A percentile compares a stretch with the other conserved stretches of the same genome.
These are phyloP conservation scores for Pythium folliculosum DNA, from an alignment of 352 stramenopile genomes.

Conservation along the genomic window DNA sequence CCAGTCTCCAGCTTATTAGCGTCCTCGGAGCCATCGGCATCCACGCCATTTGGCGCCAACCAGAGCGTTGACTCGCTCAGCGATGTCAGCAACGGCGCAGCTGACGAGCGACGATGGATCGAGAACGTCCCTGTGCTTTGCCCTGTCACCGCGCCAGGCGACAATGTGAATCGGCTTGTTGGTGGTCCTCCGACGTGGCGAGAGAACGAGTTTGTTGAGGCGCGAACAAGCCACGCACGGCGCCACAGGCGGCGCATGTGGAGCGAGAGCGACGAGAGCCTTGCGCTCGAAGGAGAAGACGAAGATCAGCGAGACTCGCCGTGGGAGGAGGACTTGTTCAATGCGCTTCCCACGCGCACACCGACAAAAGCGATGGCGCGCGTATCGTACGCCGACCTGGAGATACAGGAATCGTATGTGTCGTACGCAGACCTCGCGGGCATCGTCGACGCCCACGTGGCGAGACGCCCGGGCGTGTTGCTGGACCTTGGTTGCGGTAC, in stretches of 20 bases:
- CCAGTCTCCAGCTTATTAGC: slow-evolving; percentile 1
- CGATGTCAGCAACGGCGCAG: neutral
- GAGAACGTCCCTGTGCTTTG: slow-evolving; percentile 6
- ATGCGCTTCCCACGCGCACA: neutral
- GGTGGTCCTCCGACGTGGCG: neutral
- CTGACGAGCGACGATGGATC: slow-evolving; percentile 1
- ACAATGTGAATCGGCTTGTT: neutral
- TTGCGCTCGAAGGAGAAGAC: slow-evolving; percentile 1
- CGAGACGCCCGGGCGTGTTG: slow-evolving; percentile 6
- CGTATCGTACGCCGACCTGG: neutral
- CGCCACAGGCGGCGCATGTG: neutral
- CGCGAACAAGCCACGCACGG: neutral
- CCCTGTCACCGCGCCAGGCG: neutral
- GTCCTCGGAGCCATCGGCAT: neutral
- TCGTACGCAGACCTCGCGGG: slow-evolving; percentile 34
- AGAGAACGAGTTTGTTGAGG: slow-evolving; percentile 1
- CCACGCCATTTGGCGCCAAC: neutral
- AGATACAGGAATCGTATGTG: slow-evolving; percentile 16
- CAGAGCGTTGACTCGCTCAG: slow-evolving; percentile 4
- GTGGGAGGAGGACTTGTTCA: neutral
- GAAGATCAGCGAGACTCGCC: neutral
- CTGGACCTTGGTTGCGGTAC: slow-evolving; percentile 39
- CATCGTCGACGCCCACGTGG: slow-evolving; percentile 21
- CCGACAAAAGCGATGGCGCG: neutral
- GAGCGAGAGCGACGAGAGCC: slow-evolving; percentile 1